Base-by-base conservation (phyloP, 2,329 filamentous ascomycete species). In the Neofusicoccum parvum region DNA sequence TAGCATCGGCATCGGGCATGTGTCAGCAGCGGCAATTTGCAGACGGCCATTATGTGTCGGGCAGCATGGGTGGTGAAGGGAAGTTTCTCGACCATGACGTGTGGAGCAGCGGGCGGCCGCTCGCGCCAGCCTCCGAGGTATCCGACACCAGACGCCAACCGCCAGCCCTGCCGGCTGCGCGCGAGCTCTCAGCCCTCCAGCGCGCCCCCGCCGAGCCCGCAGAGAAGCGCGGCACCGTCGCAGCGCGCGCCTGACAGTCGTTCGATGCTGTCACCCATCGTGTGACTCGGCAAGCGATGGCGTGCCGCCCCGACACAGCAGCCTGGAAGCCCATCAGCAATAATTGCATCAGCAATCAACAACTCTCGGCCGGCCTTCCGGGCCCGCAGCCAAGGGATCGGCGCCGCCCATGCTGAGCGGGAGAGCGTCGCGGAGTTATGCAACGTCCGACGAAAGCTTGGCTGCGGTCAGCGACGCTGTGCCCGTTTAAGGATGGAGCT, bases 41-140 rank as follows among this genome's bases (percentile, higher is more conserved):
- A 39, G 49, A 41, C 23, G 43, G 20, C 4, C 37, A 46, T 15
- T 46, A 56, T 54, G 23, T 3, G 37, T 41, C 17, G 23, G 23
- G 23, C 23, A 23, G 23, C 23, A 23, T 23, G 23, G 23, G 23
- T 37, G 32, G n/a, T 23, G 27, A 39, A 20, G n/a, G 43, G 58
- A 64, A 53, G 62, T 54, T 54, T 48, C 49, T 64, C 62, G 49
- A 23, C 43, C n/a, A 64, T 64, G 62, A 64, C 62, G 62, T 64
- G 62, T 27, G 50, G 36, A n/a, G 54, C 39, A 39, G 27, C 23
- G 23, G 23, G 23, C 23, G 23, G 23, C 23, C 23, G 23, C 23
- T 23, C 23, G 23, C 27, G n/a, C 39, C 46, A 46, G 54, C 14
- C 27, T 60, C 56, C 56, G 56, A 60, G 56, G 56, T 60, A 60